Conservation (phyloP, 1,284 basidiomycete genomes). For the Cutaneotrichosporon cyanovorans region DNA sequence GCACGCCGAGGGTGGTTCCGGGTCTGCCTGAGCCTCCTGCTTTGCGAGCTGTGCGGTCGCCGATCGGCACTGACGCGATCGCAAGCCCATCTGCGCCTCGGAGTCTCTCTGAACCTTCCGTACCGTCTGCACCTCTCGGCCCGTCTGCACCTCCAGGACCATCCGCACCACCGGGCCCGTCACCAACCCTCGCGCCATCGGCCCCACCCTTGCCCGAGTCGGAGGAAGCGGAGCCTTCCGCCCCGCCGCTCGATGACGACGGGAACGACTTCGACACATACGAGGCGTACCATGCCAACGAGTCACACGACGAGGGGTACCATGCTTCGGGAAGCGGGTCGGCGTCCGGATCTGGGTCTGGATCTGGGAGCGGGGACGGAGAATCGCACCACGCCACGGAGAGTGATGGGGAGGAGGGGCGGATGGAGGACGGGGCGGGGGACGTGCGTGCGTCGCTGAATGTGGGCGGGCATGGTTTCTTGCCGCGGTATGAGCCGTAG, state of each 20-base stretch:
- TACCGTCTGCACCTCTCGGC: constrained; percentile 22
- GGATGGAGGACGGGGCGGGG: neutral
- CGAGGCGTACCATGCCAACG: neutral
- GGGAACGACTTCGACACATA: constrained; percentile 1
- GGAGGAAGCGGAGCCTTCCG: constrained; percentile 6
- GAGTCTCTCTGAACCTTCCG: constrained; percentile 10
- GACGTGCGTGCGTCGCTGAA: constrained; percentile 9
- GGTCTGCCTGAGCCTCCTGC: constrained; percentile 10
- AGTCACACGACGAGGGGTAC: neutral
- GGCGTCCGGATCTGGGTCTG: neutral
- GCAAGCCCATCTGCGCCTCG: neutral
- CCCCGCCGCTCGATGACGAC: constrained; percentile 21
- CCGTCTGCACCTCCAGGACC: neutral
- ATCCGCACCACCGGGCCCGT: neutral
- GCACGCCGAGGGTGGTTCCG: neutral
- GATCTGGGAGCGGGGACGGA: neutral
- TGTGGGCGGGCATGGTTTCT: constrained; percentile 10
- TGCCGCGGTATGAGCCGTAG: constrained; percentile 14
- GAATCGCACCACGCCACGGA: neutral
- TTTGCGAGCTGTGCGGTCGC: constrained; percentile 8
- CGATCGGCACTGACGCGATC: neutral
- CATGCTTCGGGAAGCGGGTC: neutral
- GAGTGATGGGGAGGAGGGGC: neutral
- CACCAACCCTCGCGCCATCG: neutral
- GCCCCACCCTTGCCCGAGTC: neutral